Base-by-base conservation (phyloP, 345 rosid species). In the Dovyalis caffra region DNA sequence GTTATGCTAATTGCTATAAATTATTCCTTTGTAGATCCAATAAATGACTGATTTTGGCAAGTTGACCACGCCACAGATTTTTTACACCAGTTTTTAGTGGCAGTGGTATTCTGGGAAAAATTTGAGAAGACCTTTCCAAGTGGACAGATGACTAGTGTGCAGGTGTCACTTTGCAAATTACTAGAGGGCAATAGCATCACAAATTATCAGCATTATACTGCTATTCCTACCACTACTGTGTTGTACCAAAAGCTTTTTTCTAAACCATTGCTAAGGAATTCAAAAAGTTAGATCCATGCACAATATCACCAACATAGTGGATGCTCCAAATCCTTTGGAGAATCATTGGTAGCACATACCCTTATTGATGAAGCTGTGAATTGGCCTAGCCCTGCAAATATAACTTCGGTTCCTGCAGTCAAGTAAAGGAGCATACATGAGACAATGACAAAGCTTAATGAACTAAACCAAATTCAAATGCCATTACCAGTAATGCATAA, bases 341-440 rank as follows among this genome's bases (percentile, higher is more conserved):
- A 64, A 62, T 8, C 31, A 66, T 37, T 58, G 58, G 29, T 38
- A 73, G 56, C 45, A 57, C 85, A 67, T 89, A 92, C 98, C 91
- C 94, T 85, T 74, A 93, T 81, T 66, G 99, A 89, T 69, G 92
- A 79, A 69, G 90, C 89, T 34, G 93, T 79, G 75, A 89, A 91
- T 58, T 88, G 92, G 79, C 98, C 99, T 62, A 89, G 86, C 71
- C 86, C 91, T 16, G 90, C 85, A 86, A 90, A 91, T 79, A 93
- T 86, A 75, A 88, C 93, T 80, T 93, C 98, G 66, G 89, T 85
- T 83, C 99, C 99, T 93, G 91, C 75, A 87, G 64, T 68, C 64
- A n/a, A 20, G 51, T 80, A 75, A 69, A 85, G n/a, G 77, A 75
- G 38, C 64, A 34, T 64, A 49, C 72, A 79, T 80, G 49, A 78